Percentiles rank a stretch among this genome's conserved stretches.
Evolutionary conservation across 352 stramenopile species (phyloP).

Genomic region (Pythium volutum): DNA sequence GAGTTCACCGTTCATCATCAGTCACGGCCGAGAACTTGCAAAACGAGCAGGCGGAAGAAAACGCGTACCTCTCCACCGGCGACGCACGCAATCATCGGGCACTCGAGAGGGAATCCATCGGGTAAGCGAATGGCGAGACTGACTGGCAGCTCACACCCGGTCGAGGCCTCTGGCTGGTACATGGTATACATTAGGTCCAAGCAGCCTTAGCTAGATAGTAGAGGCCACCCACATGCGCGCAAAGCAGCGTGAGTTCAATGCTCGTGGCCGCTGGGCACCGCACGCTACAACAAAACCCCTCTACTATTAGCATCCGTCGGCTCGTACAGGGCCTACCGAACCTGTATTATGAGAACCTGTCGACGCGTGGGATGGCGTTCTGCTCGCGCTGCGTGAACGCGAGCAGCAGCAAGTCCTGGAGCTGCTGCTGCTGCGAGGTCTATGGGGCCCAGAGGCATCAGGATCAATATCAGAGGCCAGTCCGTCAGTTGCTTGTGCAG

Average conservation of each 20-base stretch:
- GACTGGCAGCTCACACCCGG: conserved; percentile 35
- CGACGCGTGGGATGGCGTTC: conserved; percentile 48
- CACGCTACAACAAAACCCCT: conserved; percentile 4
- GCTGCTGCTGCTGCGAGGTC: conserved; percentile 43
- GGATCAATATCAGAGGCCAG: not conserved
- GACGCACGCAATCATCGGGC: conserved; percentile 45
- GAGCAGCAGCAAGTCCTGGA: conserved; percentile 58
- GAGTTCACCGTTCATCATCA: not conserved
- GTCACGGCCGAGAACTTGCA: not conserved
- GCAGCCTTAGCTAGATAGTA: not conserved
- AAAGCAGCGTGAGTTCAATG: conserved; percentile 18
- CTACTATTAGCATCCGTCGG: too few species aligned
- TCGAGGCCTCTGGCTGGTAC: conserved; percentile 31
- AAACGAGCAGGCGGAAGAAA: not conserved
- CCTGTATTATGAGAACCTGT: conserved; percentile 38
- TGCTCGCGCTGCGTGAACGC: conserved; percentile 45
- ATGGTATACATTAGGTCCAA: not conserved
- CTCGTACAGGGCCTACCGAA: not conserved
- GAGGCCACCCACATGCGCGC: conserved; percentile 12
- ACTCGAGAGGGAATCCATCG: conserved; percentile 36
- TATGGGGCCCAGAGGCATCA: not conserved
- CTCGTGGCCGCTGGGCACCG: conserved; percentile 17
- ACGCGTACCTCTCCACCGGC: conserved; percentile 38
- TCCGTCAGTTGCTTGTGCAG: not conserved
- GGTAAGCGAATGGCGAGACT: conserved; percentile 45